Conservation (phyloP, 1,139 yeast genomes). For the Magnusiomyces tetraspermus region DNA sequence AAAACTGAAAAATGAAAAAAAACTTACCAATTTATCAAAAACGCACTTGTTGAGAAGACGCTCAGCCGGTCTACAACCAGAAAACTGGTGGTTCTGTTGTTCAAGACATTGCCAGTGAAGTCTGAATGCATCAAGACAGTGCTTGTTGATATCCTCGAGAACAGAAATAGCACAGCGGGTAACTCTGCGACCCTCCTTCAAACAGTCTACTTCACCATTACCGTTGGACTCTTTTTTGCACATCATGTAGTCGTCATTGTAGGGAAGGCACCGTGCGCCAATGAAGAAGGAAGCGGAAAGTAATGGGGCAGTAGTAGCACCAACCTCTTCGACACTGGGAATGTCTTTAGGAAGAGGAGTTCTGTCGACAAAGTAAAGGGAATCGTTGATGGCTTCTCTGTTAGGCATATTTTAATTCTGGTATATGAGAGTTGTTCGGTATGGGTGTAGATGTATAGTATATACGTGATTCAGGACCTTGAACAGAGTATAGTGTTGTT, state of each 20-base stretch:
- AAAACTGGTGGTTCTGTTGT: slow-evolving; percentile 66
- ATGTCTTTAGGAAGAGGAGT: slow-evolving; percentile 59
- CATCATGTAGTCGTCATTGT: slow-evolving; percentile 79
- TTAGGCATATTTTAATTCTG: slow-evolving; percentile 23
- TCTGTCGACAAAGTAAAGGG: slow-evolving; percentile 32
- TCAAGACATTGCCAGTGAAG: slow-evolving; percentile 78
- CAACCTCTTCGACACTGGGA: slow-evolving; percentile 77
- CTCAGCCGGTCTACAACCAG: slow-evolving; percentile 75
- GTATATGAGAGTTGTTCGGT: too few relatives aligned
- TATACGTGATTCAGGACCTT: too few relatives aligned
- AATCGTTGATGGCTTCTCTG: slow-evolving; percentile 23
- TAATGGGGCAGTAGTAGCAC: slow-evolving; percentile 86
- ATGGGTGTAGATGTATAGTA: too few relatives aligned
- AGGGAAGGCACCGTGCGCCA: slow-evolving; percentile 71
- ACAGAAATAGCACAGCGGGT: slow-evolving; percentile 82
- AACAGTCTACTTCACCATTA: slow-evolving; percentile 62
- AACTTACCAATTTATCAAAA: slow-evolving; percentile 46
- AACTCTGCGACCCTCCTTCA: slow-evolving; percentile 81
- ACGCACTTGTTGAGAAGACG: slow-evolving; percentile 67
- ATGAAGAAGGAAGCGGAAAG: slow-evolving; percentile 72
- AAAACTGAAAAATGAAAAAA: too few relatives aligned
- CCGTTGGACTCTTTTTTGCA: slow-evolving; percentile 68
- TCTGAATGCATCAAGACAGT: slow-evolving; percentile 72
- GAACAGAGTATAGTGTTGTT: too few relatives aligned
- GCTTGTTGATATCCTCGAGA: slow-evolving; percentile 60